A percentile compares a stretch with the other conserved stretches of the same genome.
These are phyloP conservation scores for Syzygium aromaticum DNA, from an alignment of 345 rosid genomes.

Conservation along the genomic window DNA sequence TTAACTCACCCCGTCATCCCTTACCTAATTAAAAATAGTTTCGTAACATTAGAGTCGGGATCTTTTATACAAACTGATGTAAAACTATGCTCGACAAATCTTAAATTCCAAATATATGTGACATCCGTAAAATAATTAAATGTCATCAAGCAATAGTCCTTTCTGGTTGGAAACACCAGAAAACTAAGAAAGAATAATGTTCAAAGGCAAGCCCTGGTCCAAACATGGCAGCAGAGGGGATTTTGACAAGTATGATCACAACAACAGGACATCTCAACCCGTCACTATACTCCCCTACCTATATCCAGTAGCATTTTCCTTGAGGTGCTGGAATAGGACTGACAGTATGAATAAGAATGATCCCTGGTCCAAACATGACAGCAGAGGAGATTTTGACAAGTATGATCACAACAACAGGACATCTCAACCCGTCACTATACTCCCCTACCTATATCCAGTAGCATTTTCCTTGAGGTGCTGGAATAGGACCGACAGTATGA, in stretches of 20 bases:
- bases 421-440: not conserved
- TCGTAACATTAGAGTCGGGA: not conserved
- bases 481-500: not conserved
- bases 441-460: not conserved
- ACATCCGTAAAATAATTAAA: not conserved
- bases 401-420: not conserved
- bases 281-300: not conserved
- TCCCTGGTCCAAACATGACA: not conserved
- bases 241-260: not conserved
- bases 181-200: not conserved
- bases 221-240: not conserved
- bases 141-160: not conserved
- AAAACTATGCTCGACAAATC: not conserved
- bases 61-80: not conserved
- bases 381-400: not conserved
- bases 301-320: not conserved
- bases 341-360: no score
- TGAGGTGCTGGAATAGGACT: not conserved
- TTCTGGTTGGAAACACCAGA: not conserved
- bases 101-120: not conserved
- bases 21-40: not conserved
- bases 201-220: not conserved
- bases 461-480: not conserved
- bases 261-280: not conserved
- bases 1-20: not conserved